A percentile compares a stretch with the other conserved stretches of the same genome.
Evolutionary conservation across 2,329 filamentous ascomycete genomes (phyloP).

Genomic region (Fusarium stilboides): DNA sequence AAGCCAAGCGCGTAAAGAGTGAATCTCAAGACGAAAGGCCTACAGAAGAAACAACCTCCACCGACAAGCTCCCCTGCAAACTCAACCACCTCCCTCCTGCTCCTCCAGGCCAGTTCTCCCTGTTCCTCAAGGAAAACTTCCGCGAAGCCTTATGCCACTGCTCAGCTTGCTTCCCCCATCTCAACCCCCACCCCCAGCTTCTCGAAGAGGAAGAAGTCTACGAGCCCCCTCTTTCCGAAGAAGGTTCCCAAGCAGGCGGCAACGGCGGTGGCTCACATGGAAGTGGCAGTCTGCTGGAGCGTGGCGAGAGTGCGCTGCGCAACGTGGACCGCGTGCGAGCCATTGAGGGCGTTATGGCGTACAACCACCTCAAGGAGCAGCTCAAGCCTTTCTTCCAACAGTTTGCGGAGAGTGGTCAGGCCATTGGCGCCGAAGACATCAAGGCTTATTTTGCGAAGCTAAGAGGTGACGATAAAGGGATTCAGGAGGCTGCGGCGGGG

Average conservation of each 20-base stretch:
- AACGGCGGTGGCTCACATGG: slow-evolving; percentile 70
- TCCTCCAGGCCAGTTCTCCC: slow-evolving; percentile 76
- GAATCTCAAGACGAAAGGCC: slow-evolving; percentile 48
- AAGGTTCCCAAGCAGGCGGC: slow-evolving; percentile 65
- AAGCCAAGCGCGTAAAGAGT: slow-evolving; percentile 69
- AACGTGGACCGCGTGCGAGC: slow-evolving; percentile 94
- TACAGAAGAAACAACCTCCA: slow-evolving; percentile 31
- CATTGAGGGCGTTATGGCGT: slow-evolving; percentile 98
- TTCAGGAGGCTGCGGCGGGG: slow-evolving; percentile 71
- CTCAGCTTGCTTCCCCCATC: slow-evolving; percentile 80
- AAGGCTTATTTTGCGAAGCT: slow-evolving; percentile 97
- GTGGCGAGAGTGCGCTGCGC: slow-evolving; percentile 91
- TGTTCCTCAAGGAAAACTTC: slow-evolving; percentile 87
- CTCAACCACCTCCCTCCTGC: slow-evolving; percentile 70
- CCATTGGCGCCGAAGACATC: slow-evolving; percentile 94
- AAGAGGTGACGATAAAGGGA: slow-evolving; percentile 85
- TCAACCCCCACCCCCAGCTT: slow-evolving; percentile 82
- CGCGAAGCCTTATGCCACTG: slow-evolving; percentile 88
- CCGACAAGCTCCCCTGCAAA: slow-evolving; percentile 67
- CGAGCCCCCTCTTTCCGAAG: slow-evolving; percentile 87
- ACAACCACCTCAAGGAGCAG: slow-evolving; percentile 95
- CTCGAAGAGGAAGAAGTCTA: slow-evolving; percentile 96
- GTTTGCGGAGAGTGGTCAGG: slow-evolving; percentile 90
- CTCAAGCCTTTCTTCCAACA: slow-evolving; percentile 95
- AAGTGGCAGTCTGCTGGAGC: slow-evolving; percentile 88